Base-by-base conservation (phyloP, 768 basidiomycete genomes). In the Mycena galericulata region DNA sequence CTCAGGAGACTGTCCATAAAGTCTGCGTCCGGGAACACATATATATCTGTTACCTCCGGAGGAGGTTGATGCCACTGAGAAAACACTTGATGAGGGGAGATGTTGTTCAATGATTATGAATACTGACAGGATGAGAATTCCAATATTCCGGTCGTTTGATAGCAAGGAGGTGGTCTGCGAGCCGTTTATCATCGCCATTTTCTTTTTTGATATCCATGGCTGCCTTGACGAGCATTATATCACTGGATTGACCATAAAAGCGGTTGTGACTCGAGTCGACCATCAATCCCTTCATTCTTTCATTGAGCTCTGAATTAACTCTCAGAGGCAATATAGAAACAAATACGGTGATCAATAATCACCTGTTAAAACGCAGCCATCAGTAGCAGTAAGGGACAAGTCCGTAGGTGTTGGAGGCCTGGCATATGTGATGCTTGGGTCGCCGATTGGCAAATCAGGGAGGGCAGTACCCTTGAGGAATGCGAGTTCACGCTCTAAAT, bases 1-100 rank as follows among this genome's bases (percentile, higher is more conserved):
- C 57, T 60, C 36, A 90, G 76, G 24, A 91, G 78, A 3, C 54
- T 46, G 11, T 69, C 62, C 26, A 81, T 79, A 24, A 91, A 77
- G 41, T 83, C 82, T 6, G 73, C 57, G 2, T 79, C 75, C 0
- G 83, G 83, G 38, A 83, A 84, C 8, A n/a, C 62, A 54, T 78
- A 80, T 45, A 73, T 53, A 26, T 73, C 69, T 41, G 50, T 45
- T 15, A 53, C 47, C 41, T 73, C 72, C 20, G 53, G 58, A 20
- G 69, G 66, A 10, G 72, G 69, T 65, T 68, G 46, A 54, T 73
- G 72, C 69, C 69, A 73, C 63, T 70, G 58, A 4, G 2, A n/a
- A 38, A 7, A 10, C 11, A 26, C n/a, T 58, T 57, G 36, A 51
- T 49, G 40, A 9, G 57, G 29, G 9, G 30, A n/a, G 10, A 46